These are phyloP conservation scores for Nigrospora sphaerica DNA, from an alignment of 2,329 filamentous ascomycete genomes.

Conservation along the genomic window DNA sequence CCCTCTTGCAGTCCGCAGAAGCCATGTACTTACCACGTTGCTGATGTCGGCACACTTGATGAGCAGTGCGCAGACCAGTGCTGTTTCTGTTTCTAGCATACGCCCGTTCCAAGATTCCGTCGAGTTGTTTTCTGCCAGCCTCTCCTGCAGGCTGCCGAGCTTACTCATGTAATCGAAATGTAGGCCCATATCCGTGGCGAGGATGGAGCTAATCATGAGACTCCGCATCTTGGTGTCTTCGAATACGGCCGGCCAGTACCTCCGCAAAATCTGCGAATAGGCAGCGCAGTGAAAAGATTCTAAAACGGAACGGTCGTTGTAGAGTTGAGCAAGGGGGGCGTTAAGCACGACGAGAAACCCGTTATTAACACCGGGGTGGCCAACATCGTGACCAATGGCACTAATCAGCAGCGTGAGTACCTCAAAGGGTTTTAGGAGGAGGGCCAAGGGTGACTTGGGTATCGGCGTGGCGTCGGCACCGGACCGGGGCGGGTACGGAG, in stretches of 20 bases:
- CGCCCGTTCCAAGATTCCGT: conserved; percentile 72
- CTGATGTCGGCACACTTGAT: conserved; percentile 99
- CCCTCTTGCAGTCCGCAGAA: conserved; percentile 40
- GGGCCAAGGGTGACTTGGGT: conserved; percentile 59
- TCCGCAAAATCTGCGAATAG: conserved; percentile 88
- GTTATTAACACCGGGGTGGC: conserved; percentile 96
- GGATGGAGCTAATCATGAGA: conserved; percentile 93
- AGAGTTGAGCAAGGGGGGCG: conserved; percentile 86
- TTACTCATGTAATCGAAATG: conserved; percentile 97
- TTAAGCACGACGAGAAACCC: conserved; percentile 90
- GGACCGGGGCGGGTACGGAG: conserved; percentile 49
- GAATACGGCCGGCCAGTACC: conserved; percentile 84
- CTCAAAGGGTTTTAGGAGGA: conserved; percentile 78
- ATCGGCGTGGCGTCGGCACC: conserved; percentile 17
- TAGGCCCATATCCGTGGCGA: conserved; percentile 94
- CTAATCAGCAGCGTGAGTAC: conserved; percentile 84
- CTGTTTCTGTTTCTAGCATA: conserved; percentile 67
- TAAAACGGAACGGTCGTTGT: conserved; percentile 93
- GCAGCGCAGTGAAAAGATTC: conserved; percentile 97
- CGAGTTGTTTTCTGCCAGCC: conserved; percentile 59
- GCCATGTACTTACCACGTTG: conserved; percentile 69
- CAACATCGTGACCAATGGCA: conserved; percentile 96
- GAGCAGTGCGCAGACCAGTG: conserved; percentile 78
- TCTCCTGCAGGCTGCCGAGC: conserved; percentile 72
- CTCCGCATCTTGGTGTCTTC: conserved; percentile 73